Conservation (phyloP, 495 filamentous ascomycete species). For the Neurospora sp. region DNA sequence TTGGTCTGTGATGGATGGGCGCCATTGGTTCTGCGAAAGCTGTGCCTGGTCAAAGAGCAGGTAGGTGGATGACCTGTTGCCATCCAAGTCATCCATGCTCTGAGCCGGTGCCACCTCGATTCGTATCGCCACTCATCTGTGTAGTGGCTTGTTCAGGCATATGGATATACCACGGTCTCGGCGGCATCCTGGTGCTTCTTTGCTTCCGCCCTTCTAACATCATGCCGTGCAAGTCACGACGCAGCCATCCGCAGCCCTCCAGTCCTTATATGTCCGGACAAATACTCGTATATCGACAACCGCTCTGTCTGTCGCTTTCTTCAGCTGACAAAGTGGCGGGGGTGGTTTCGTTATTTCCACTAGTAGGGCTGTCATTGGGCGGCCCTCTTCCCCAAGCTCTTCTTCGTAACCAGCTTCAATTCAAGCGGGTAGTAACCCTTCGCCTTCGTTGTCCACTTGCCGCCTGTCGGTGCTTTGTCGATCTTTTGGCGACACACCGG, state of each 20-base stretch:
- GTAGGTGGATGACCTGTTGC: not conserved
- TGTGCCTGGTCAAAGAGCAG: not conserved
- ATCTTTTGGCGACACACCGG: slow-evolving; percentile 47
- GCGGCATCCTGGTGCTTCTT: not conserved
- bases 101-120: not conserved
- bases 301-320: not conserved
- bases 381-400: slow-evolving; percentile 33
- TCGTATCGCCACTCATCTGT: not conserved
- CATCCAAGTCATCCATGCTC: not conserved
- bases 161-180: not conserved
- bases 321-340: not conserved
- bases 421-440: slow-evolving; percentile 48
- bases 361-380: not conserved
- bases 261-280: not conserved
- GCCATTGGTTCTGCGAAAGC: not conserved
- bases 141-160: not conserved
- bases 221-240: not conserved
- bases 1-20: not conserved
- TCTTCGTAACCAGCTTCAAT: slow-evolving; percentile 48
- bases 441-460: slow-evolving; percentile 23
- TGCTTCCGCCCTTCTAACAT: not conserved
- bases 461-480: slow-evolving; percentile 36
- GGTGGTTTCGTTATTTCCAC: not conserved
- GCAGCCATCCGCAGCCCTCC: not conserved
- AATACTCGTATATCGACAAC: not conserved